Evolutionary conservation across 2,329 filamentous ascomycete genomes (phyloP).

Genomic region (Pseudocercospora pini-densiflorae): DNA sequence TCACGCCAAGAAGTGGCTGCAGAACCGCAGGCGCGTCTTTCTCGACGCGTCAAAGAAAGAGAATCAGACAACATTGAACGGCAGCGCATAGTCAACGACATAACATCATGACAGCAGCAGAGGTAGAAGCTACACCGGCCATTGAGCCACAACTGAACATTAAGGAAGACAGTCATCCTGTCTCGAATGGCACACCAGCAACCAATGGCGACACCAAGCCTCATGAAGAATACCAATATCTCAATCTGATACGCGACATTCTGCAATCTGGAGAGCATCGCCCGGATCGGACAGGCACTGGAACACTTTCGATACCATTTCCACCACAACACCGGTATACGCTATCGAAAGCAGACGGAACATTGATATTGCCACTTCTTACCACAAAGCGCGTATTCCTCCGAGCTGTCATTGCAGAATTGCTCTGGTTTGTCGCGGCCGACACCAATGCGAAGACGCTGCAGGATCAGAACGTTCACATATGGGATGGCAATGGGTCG

Average conservation of each 20-base stretch:
- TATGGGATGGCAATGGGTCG: conserved; percentile 97
- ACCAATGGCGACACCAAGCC: conserved; percentile 32
- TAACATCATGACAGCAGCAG: conserved; percentile 35
- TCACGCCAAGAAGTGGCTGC: conserved; percentile 9
- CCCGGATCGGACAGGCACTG: conserved; percentile 92
- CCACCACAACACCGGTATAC: conserved; percentile 85
- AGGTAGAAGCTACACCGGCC: conserved; percentile 29
- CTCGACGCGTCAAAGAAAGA: conserved; percentile 8
- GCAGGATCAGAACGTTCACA: conserved; percentile 81
- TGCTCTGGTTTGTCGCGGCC: conserved; percentile 94
- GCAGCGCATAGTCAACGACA: conserved; percentile 12
- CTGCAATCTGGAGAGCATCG: conserved; percentile 82
- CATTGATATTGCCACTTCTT: conserved; percentile 82
- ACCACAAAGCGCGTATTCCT: conserved; percentile 98
- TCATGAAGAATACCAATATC: conserved; percentile 94
- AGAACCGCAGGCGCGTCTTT: conserved; percentile 19
- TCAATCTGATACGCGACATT: conserved; percentile 85
- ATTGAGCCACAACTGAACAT: conserved; percentile 21
- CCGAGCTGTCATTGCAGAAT: conserved; percentile 85
- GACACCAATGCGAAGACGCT: conserved; percentile 79
- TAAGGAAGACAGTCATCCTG: conserved; percentile 22
- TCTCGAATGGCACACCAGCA: conserved; percentile 12
- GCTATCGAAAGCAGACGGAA: conserved; percentile 65
- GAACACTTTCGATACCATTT: conserved; percentile 87
- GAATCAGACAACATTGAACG: not conserved